Percentiles rank a stretch among this genome's conserved stretches.
Conservation (phyloP, 1,284 basidiomycete species). For the Ceratobasidium sp. region DNA sequence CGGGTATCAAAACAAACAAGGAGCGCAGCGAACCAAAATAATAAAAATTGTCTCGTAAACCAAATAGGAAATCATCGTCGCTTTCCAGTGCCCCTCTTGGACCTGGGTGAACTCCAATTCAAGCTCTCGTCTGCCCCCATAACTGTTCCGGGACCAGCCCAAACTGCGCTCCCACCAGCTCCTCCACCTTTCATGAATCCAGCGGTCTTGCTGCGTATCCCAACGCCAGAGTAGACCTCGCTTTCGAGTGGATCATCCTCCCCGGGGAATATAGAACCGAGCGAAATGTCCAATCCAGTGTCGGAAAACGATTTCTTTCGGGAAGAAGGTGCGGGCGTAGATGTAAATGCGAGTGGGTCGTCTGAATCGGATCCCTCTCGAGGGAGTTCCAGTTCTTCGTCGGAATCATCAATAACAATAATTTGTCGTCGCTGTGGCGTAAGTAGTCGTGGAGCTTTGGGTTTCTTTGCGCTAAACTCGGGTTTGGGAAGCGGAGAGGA, state of each 20-base stretch:
- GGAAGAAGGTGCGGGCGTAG: slow-evolving; percentile 13
- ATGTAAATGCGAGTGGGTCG: slow-evolving; percentile 31
- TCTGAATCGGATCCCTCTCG: slow-evolving; percentile 22
- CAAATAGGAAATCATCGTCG: slow-evolving; percentile 9
- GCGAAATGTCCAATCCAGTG: slow-evolving; percentile 6
- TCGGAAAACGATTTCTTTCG: neutral
- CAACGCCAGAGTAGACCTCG: slow-evolving; percentile 13
- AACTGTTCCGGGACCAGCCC: slow-evolving; percentile 34
- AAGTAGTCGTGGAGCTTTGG: slow-evolving; percentile 16
- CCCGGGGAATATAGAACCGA: slow-evolving; percentile 14
- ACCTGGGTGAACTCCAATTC: slow-evolving; percentile 1
- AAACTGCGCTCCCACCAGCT: slow-evolving; percentile 29
- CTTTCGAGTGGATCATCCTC: slow-evolving; percentile 10
- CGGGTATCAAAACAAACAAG: slow-evolving; percentile 4
- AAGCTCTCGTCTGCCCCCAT: slow-evolving; percentile 13
- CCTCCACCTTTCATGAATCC: slow-evolving; percentile 35
- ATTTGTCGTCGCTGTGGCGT: slow-evolving; percentile 30
- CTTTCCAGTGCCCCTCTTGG: neutral
- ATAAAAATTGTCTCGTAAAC: neutral
- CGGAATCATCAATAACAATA: slow-evolving; percentile 30
- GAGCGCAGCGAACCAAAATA: neutral
- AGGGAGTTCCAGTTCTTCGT: slow-evolving; percentile 6
- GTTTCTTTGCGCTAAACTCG: slow-evolving; percentile 32
- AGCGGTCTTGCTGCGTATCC: slow-evolving; percentile 22
- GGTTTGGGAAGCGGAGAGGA: slow-evolving; percentile 27